phyloP scores from a whole-genome alignment of 2,329 filamentous ascomycete genomes.

The Leptodontidium sp. region DNA sequence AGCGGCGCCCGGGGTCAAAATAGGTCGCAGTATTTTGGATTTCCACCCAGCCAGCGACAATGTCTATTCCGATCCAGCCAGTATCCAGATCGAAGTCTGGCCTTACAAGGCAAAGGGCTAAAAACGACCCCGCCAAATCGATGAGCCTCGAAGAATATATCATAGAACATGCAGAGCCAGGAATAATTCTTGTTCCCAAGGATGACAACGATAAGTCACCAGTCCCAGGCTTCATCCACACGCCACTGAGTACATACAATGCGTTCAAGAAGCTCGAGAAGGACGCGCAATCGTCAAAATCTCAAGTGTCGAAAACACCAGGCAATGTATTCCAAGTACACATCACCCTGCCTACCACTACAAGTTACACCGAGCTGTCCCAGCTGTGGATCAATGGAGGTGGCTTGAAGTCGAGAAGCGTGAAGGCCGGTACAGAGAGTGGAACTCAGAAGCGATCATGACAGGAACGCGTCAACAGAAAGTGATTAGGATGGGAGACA shows the following conservation, averaged over 20 bases:
- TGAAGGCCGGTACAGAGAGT: neutral
- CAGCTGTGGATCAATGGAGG: neutral
- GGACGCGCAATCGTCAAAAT: no score
- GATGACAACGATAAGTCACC: neutral
- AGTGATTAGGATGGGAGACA: no score
- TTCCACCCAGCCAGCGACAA: neutral
- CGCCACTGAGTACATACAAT: neutral
- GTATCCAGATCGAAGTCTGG: neutral
- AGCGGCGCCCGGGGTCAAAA: neutral
- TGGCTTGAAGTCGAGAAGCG: neutral
- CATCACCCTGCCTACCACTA: neutral
- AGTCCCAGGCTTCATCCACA: neutral
- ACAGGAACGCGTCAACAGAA: neutral
- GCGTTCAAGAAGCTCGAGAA: neutral
- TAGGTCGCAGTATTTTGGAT: neutral
- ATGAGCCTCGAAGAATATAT: neutral
- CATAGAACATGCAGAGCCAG: neutral
- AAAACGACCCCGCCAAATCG: neutral
- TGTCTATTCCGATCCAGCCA: neutral
- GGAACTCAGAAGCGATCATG: neutral
- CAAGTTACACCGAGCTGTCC: neutral
- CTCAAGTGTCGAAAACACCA: no score
- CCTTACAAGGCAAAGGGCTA: neutral
- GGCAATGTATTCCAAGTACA: neutral
- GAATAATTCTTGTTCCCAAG: neutral